Base-by-base conservation (phyloP, 176 grass and related monocot species). In the Musa schizocarpa region DNA sequence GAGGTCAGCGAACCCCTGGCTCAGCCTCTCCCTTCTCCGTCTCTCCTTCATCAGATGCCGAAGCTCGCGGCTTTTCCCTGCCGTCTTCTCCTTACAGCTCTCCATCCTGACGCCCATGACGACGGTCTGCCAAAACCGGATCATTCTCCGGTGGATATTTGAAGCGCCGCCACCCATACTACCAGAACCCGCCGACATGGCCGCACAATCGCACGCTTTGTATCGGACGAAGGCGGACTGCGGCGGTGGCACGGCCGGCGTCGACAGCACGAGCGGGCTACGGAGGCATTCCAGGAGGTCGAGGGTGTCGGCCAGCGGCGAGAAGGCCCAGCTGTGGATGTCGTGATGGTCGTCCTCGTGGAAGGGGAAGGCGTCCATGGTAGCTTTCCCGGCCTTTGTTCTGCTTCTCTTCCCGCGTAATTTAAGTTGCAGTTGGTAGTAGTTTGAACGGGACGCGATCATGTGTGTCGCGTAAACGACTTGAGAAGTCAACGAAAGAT, bases 1-100 rank as follows among this genome's bases (percentile, higher is more conserved):
- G 78, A 80, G 78, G 14, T 80, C 78, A 25, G 69, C 69, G 17
- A 65, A 80, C 7, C 78, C 20, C 57, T 65, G 69, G 48, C 69
- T 73, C 9, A 78, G 16, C 23, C 64, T 53, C 76, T 78, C 76
- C 50, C 76, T 78, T 23, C 76, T 53, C 50, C 20, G 9, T 23
- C 62, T 78, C 76, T 78, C 76, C 63, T 52, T 54, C 76, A 55
- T 78, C 63, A 78, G 53, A 54, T 78, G 63, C 14, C 22, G 64
- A 64, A 68, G 20, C 1, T 50, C 76, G 3, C 14, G 74, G 25
- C 74, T 54, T 2, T 23, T n/a, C 0, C 4, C 13, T 50, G 63
- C 76, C 63, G 52, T 14, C 51, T 0, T 29, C 2, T 50, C 67
- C 9, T 19, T 6, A 12, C 16, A 34, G 21, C 29, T 69, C 67